Evolutionary conservation across 2,329 filamentous ascomycete genomes (phyloP), one percentile per base, ranked within the genome.

Genomic region (Ceratocystiopsis sp.): DNA sequence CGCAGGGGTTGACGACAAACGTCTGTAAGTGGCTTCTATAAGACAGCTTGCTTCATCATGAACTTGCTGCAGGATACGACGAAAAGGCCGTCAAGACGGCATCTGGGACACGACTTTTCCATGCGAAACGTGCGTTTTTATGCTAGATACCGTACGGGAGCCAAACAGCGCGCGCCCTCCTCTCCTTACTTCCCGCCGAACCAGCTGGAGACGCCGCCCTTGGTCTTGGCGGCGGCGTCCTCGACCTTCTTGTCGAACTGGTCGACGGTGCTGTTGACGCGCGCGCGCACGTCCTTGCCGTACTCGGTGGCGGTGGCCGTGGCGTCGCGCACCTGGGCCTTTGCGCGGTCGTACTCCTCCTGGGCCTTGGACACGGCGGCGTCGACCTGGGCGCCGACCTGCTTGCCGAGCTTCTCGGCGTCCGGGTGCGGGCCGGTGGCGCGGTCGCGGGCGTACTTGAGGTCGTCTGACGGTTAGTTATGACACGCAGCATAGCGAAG

Each of bases 191-290:
- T 73, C 49, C 73, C 71, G 45, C 85, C 80, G 55, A 95, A 93
- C 87, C 86, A 95, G 59, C 81, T 74, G 37, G 80, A 83, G 54
- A 93, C 61, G 50, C 81, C 80, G 54, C 77, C 75, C 76, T 94
- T 94, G 38, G 85, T 82, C 67, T 94, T 81, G 42, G 77, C 63
- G 4, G 85, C 76, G 51, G 78, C 77, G 51, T 83, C 68, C 66
- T 87, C 82, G 42, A 94, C 80, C 51, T 77, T 86, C 54, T 75
- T 73, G 63, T 94, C 86, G 55, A 89, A 80, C 59, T 81, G 75
- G 61, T 94, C 80, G 42, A 91, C 75, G 55, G 86, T 82, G 57
- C 79, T 75, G 54, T 80, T 61, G 32, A 78, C 64, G 48, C 79
- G 70, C 35, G 40, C n/a, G 35, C 45, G 71, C 46, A 73, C 65